Percentiles rank a stretch among this genome's conserved stretches.
These are phyloP conservation scores for Blastobotrys arbuscula DNA, from an alignment of 1,139 yeast species.

Conservation along the genomic window DNA sequence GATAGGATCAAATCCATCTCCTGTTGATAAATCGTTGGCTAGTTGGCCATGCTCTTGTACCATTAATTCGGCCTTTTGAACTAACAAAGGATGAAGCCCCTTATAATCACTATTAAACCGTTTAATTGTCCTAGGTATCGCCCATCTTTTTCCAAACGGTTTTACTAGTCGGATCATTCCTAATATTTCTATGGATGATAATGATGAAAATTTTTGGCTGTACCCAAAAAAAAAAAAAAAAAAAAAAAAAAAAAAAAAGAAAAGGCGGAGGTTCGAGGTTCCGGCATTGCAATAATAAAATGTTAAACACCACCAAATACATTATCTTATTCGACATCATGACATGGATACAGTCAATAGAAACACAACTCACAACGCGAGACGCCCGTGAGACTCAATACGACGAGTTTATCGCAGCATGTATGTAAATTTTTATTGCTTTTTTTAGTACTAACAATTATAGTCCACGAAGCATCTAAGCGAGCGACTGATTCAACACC, in stretches of 20 bases:
- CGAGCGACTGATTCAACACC: conserved; percentile 11
- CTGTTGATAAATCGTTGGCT: conserved; percentile 38
- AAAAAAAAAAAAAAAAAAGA: no score
- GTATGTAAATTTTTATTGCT: conserved; percentile 18
- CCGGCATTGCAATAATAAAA: no score
- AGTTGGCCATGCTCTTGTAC: conserved; percentile 45
- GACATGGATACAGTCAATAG: conserved; percentile 26
- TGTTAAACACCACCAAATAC: no score
- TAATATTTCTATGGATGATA: not conserved
- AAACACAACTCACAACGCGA: conserved; percentile 24
- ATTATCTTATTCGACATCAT: no score
- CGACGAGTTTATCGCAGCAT: conserved; percentile 20
- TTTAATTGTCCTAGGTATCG: not conserved
- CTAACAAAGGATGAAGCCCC: conserved; percentile 23
- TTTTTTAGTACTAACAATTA: no score
- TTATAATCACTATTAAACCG: conserved; percentile 4
- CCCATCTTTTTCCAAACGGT: not conserved
- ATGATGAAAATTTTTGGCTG: not conserved
- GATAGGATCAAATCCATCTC: conserved; percentile 46
- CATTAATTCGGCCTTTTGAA: conserved; percentile 52
- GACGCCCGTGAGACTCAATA: conserved; percentile 26
- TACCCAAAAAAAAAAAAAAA: no score
- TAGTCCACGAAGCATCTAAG: conserved; percentile 16
- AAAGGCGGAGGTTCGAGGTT: no score
- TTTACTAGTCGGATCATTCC: not conserved